These are phyloP conservation scores for Scheffersomyces quercinus DNA, from an alignment of 1,139 yeast species.

Conservation along the genomic window DNA sequence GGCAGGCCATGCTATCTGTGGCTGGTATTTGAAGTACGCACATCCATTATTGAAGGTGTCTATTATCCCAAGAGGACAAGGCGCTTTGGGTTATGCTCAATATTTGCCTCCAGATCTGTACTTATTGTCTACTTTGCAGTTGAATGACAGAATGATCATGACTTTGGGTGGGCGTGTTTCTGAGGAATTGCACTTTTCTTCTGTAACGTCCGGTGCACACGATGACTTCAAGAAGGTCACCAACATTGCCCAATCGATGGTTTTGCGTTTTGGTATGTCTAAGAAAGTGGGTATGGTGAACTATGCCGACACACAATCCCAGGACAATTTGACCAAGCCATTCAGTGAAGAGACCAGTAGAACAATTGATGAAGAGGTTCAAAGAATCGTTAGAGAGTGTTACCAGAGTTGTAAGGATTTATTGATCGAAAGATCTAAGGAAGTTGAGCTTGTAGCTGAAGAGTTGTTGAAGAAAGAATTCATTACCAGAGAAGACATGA, in stretches of 20 bases:
- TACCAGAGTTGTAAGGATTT: constrained; percentile 68
- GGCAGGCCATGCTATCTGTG: constrained; percentile 98
- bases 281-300: constrained; percentile 78
- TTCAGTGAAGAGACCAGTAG: constrained; percentile 86
- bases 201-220: constrained; percentile 93
- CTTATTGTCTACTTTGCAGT: constrained; percentile 74
- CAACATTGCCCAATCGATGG: constrained; percentile 91
- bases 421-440: constrained; percentile 66
- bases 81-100: constrained; percentile 97
- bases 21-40: constrained; percentile 88
- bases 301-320: constrained; percentile 55
- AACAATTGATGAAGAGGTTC: constrained; percentile 80
- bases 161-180: constrained; percentile 96
- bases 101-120: constrained; percentile 94
- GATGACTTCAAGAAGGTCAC: constrained; percentile 98
- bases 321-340: constrained; percentile 77
- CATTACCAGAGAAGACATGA: constrained; percentile 88
- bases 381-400: constrained; percentile 77
- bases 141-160: constrained; percentile 91
- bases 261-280: constrained; percentile 89
- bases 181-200: constrained; percentile 85
- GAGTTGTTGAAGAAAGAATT: constrained; percentile 82
- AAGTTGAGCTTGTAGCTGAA: constrained; percentile 84
- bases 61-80: constrained; percentile 94
- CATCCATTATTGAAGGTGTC: constrained; percentile 94